These are phyloP conservation scores for Aspergillus nanangensis DNA, from an alignment of 495 filamentous ascomycete genomes.

Conservation along the genomic window DNA sequence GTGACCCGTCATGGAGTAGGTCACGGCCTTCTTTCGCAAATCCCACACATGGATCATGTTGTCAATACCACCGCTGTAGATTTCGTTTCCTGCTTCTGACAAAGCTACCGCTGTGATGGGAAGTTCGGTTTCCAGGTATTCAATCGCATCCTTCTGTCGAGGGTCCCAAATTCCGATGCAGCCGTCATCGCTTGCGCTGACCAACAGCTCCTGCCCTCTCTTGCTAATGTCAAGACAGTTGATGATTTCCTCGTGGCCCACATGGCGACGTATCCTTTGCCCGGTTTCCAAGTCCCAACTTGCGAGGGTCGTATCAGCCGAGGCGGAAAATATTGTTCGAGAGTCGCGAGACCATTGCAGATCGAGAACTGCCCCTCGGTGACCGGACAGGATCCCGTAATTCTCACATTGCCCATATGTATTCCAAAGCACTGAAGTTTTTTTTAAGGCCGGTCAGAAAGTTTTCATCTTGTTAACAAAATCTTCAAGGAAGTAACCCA, in stretches of 20 bases:
- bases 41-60: conserved; percentile 98
- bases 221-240: conserved; percentile 84
- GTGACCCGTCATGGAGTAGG: conserved; percentile 86
- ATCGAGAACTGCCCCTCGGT: conserved; percentile 86
- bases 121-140: conserved; percentile 87
- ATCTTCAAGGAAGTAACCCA: conserved; percentile 35
- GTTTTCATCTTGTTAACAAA: not conserved
- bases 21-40: conserved; percentile 79
- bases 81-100: conserved; percentile 89
- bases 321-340: conserved; percentile 84
- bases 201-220: conserved; percentile 81
- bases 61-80: conserved; percentile 93
- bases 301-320: conserved; percentile 84
- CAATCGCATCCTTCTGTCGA: conserved; percentile 80
- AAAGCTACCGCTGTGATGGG: conserved; percentile 89
- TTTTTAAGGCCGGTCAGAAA: conserved; percentile 15
- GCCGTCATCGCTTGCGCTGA: conserved; percentile 90
- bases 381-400: conserved; percentile 80
- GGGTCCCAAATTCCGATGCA: conserved; percentile 97
- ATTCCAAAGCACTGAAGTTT: conserved; percentile 74
- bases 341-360: conserved; percentile 96
- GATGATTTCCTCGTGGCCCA: conserved; percentile 91
- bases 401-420: conserved; percentile 91
- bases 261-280: conserved; percentile 79
- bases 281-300: conserved; percentile 94